A percentile compares a stretch with the other conserved stretches of the same genome.
phyloP scores from a whole-genome alignment of 495 filamentous ascomycete genomes.

The Penicillium psychrofluorescens region DNA sequence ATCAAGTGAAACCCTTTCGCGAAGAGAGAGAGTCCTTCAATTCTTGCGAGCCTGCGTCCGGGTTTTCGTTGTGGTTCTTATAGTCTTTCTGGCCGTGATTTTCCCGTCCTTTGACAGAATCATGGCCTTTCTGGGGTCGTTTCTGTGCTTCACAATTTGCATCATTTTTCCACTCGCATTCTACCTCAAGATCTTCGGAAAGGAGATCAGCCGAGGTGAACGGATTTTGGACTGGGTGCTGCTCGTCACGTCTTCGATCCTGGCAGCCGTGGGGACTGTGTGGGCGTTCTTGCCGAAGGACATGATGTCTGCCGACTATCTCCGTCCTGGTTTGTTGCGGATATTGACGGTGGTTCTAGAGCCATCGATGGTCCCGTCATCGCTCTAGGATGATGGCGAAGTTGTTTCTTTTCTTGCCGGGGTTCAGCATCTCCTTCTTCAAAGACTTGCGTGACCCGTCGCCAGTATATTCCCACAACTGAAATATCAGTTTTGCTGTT shows the following conservation, averaged over 20 bases:
- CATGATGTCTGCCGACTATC: constrained; percentile 22
- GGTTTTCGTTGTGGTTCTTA: constrained; percentile 47
- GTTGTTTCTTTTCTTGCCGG: constrained; percentile 75
- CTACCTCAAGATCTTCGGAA: constrained; percentile 87
- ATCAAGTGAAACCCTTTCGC: constrained; percentile 16
- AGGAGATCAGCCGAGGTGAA: constrained; percentile 61
- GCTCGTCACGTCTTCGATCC: constrained; percentile 56
- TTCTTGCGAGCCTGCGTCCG: constrained; percentile 55
- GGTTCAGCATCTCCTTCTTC: constrained; percentile 66
- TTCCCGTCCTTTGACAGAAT: constrained; percentile 88
- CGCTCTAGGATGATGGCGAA: constrained; percentile 66
- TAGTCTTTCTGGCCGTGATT: constrained; percentile 65
- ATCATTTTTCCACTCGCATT: constrained; percentile 85
- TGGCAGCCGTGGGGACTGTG: constrained; percentile 73
- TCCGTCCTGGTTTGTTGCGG: neutral
- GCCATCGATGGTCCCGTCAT: constrained; percentile 5
- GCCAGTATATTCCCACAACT: constrained; percentile 61
- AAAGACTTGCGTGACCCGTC: constrained; percentile 28
- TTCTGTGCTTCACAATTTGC: constrained; percentile 91
- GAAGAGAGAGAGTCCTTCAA: constrained; percentile 41
- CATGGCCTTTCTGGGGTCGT: constrained; percentile 86
- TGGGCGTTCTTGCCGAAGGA: constrained; percentile 83
- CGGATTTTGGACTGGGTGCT: constrained; percentile 60
- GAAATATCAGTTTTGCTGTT: constrained; percentile 80
- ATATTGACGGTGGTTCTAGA: neutral